Evolutionary conservation across 2,329 filamentous ascomycete genomes (phyloP).

Genomic region (Penicillium rolfsii): DNA sequence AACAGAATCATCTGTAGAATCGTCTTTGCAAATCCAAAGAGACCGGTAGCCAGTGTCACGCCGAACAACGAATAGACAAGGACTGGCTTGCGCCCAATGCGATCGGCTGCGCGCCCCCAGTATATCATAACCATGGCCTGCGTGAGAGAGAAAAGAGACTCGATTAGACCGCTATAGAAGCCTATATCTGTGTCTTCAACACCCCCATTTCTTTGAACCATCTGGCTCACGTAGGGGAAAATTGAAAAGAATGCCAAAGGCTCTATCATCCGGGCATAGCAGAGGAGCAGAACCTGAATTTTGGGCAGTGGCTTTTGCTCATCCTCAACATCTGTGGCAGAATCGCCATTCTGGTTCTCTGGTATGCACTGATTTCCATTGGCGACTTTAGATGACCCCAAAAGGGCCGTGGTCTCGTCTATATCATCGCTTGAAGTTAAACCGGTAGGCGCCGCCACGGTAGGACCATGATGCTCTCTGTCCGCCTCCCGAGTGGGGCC

Average conservation of each 20-base stretch:
- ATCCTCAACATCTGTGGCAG: slow-evolving; percentile 5
- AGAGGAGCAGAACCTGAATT: slow-evolving; percentile 71
- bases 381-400: slow-evolving; percentile 8
- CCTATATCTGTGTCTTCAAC: slow-evolving; percentile 69
- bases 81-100: slow-evolving; percentile 71
- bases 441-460: not conserved
- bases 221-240: slow-evolving; percentile 78
- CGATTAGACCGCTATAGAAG: slow-evolving; percentile 77
- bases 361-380: not conserved
- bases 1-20: slow-evolving; percentile 77
- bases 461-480: slow-evolving; percentile 2
- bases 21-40: slow-evolving; percentile 69
- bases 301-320: slow-evolving; percentile 58
- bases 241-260: slow-evolving; percentile 83
- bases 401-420: slow-evolving; percentile 25
- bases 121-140: slow-evolving; percentile 78
- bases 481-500: slow-evolving; percentile 6
- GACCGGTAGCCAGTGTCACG: slow-evolving; percentile 60
- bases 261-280: slow-evolving; percentile 72
- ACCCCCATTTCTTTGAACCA: slow-evolving; percentile 69
- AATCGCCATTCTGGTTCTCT: not conserved
- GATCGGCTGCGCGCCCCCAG: slow-evolving; percentile 72
- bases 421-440: not conserved
- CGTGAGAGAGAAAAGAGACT: slow-evolving; percentile 70
- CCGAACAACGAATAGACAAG: slow-evolving; percentile 69